These are phyloP conservation scores for Psilocybe cubensis DNA, from an alignment of 768 basidiomycete genomes.

Conservation along the genomic window DNA sequence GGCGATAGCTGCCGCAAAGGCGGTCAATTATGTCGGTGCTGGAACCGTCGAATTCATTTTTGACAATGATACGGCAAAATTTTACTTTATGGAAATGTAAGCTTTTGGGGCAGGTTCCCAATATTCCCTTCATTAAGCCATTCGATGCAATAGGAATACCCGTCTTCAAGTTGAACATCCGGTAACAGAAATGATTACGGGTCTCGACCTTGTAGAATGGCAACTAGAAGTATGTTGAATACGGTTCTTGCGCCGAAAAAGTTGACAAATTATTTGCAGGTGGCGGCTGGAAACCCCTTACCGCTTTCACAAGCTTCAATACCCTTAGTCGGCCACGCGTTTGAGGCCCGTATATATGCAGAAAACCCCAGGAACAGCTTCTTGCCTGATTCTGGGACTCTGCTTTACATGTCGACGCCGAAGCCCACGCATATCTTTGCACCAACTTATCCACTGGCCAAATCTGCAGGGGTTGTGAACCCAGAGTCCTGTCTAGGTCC, in stretches of 20 bases:
- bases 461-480: constrained; percentile 23
- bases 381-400: constrained; percentile 85
- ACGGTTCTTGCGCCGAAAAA: neutral
- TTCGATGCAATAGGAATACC: constrained; percentile 64
- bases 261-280: constrained; percentile 39
- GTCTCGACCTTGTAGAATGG: constrained; percentile 94
- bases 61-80: constrained; percentile 84
- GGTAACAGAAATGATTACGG: constrained; percentile 94
- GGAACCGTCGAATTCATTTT: constrained; percentile 98
- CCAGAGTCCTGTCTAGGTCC: constrained; percentile 31
- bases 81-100: constrained; percentile 97
- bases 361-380: constrained; percentile 94
- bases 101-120: constrained; percentile 22
- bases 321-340: constrained; percentile 89
- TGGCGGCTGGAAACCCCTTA: constrained; percentile 87
- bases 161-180: constrained; percentile 90
- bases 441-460: constrained; percentile 37
- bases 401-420: constrained; percentile 84
- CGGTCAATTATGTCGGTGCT: constrained; percentile 90
- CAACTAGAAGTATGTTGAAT: constrained; percentile 69
- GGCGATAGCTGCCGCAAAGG: constrained; percentile 90
- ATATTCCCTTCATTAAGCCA: neutral
- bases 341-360: constrained; percentile 95
- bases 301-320: constrained; percentile 78
- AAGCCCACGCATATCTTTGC: constrained; percentile 73